Conservation (phyloP, 2,329 filamentous ascomycete species). For the Trichoderma brevicompactum region DNA sequence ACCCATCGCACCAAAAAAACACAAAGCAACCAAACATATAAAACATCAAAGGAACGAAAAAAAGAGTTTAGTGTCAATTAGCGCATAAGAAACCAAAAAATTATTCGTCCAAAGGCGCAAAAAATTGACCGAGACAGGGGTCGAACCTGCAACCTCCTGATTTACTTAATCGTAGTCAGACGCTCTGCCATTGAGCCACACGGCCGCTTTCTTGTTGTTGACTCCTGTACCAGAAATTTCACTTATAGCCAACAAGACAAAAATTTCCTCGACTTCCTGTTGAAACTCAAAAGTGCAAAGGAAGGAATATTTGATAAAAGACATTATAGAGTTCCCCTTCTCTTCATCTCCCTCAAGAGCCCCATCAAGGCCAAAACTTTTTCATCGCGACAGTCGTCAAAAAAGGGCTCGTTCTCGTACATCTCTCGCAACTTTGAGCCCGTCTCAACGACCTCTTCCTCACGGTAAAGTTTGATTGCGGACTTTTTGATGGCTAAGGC, state of each 20-base stretch:
- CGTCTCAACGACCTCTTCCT: constrained; percentile 34
- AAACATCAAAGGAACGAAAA: background rate
- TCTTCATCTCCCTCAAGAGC: constrained; percentile 30
- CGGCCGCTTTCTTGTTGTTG: constrained; percentile 24
- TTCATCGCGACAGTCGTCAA: constrained; percentile 32
- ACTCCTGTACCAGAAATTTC: background rate
- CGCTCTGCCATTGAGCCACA: constrained; percentile 30
- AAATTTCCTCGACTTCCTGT: background rate
- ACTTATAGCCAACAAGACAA: background rate
- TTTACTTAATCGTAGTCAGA: constrained; percentile 28
- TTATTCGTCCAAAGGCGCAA: background rate
- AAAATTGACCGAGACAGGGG: constrained; percentile 29
- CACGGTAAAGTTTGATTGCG: constrained; percentile 34
- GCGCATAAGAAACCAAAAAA: background rate
- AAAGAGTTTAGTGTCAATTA: background rate
- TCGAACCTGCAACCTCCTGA: constrained; percentile 30
- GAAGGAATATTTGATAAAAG: background rate
- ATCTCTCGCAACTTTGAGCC: constrained; percentile 37
- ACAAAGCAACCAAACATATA: background rate
- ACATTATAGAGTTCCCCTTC: constrained; percentile 28
- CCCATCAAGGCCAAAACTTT: constrained; percentile 31
- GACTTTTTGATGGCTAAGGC: constrained; percentile 34
- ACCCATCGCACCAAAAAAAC: background rate
- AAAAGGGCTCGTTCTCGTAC: constrained; percentile 39
- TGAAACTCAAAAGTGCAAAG: background rate